Evolutionary conservation across 148 eudicot genomes (phyloP).

Genomic region (Oxyria digyna): DNA sequence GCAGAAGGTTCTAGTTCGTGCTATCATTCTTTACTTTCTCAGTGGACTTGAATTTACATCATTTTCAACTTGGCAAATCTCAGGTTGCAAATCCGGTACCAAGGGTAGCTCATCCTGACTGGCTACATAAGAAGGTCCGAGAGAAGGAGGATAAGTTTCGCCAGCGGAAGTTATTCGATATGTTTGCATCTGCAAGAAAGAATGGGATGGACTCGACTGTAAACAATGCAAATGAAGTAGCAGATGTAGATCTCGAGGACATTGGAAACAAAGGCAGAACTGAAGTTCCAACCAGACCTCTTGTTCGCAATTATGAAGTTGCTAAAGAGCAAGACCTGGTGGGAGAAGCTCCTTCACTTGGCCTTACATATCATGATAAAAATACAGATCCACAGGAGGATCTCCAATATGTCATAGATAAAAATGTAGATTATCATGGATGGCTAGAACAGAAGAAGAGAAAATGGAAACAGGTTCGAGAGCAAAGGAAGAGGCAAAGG

Average conservation of each 20-base stretch:
- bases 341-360: conserved; percentile 17
- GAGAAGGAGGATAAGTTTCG: conserved; percentile 96
- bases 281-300: conserved; percentile 37
- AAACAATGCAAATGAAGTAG: conserved; percentile 12
- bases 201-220: conserved; percentile 25
- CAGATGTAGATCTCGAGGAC: conserved; percentile 69
- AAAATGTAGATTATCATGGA: conserved; percentile 67
- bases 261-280: conserved; percentile 36
- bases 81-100: conserved; percentile 98
- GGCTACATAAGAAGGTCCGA: conserved; percentile 91
- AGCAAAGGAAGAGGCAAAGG: conserved; percentile 77
- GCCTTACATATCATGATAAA: conserved; percentile 18
- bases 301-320: conserved; percentile 52
- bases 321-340: conserved; percentile 19
- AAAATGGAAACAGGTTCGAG: conserved; percentile 80
- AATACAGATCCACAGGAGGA: conserved; percentile 21
- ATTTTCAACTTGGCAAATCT: conserved; percentile 1
- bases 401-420: conserved; percentile 35
- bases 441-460: conserved; percentile 89
- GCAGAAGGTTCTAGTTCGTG: conserved; percentile 73
- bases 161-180: conserved; percentile 72
- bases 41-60: conserved; percentile 2
- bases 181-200: conserved; percentile 38
- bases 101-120: conserved; percentile 97
- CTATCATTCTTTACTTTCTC: conserved; percentile 5